Base-by-base conservation (phyloP, 805 yeast genomes). In the Cyberlindnera meyerae region DNA sequence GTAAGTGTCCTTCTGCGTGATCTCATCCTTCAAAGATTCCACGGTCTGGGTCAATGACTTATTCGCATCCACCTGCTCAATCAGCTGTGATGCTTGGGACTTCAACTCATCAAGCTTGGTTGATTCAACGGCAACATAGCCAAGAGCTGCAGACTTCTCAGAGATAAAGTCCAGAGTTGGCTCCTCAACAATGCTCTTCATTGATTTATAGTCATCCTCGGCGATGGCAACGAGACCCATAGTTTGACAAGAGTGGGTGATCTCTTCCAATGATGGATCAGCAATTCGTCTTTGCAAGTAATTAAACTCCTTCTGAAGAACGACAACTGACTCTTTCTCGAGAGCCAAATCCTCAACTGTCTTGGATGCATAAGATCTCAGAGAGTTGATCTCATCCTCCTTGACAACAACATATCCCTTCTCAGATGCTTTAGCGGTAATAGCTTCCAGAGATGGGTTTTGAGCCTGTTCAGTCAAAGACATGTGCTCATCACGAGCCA, bases 101-200 rank as follows among this genome's bases (percentile, higher is more conserved):
- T 25, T 36, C 25, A 48, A 27, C 2, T 13, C 12, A 2, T 34
- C 22, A n/a, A 40, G 30, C 11, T 38, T 44, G 11, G 30, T n/a
- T 8, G 4, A 11, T 8, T 28, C 26, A 12, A 48, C 15, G 11
- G 60, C 36, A 22, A 42, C 39, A 24, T 47, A 39, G 12, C 57
- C 55, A 7, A 47, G 33, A 1, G 43, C 34, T 13, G 36, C 33
- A n/a, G 56, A 52, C 17, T 34, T 33, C 6, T 20, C 18, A 6
- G 43, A 27, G 34, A 62, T 28, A 24, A 44, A 39, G 2, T 52
- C 56, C 8, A 53, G 7, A 3, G 57, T 40, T 27, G 67, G 66
- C 8, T 41, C 21, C 4, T 42, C 44, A 24, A 39, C 38, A 6
- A 31, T 27, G 5, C 54, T 39, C 6, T 58, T 27, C 6, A 57